A percentile compares a stretch with the other conserved stretches of the same genome.
Evolutionary conservation across 2,329 filamentous ascomycete species (phyloP).

Genomic region (Neonectria coccinea): DNA sequence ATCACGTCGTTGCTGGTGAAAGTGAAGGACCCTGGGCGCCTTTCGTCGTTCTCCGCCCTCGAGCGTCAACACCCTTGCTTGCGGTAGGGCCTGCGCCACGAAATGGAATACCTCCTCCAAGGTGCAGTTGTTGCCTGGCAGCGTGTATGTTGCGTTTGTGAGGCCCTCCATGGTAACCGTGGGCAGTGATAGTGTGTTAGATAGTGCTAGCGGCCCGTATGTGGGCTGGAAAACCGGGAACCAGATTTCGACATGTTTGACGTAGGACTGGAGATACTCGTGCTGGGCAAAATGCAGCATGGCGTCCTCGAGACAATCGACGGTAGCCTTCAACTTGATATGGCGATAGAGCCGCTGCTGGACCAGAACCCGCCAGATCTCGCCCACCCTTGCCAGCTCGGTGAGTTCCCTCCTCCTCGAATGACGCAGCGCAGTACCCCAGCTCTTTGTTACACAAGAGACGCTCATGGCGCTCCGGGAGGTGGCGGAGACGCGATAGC

Average conservation of each 20-base stretch:
- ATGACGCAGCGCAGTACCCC: constrained; percentile 74
- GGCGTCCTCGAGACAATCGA: constrained; percentile 70
- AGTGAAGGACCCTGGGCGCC: constrained; percentile 71
- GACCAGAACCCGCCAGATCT: constrained; percentile 74
- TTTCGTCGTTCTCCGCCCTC: constrained; percentile 84
- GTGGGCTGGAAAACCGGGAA: constrained; percentile 78
- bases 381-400: constrained; percentile 71
- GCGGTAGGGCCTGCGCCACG: constrained; percentile 68
- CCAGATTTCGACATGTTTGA: constrained; percentile 82
- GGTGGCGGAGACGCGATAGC: constrained; percentile 72
- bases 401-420: constrained; percentile 75
- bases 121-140: constrained; percentile 75
- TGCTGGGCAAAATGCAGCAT: constrained; percentile 69
- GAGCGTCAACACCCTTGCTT: constrained; percentile 74
- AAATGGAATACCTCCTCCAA: constrained; percentile 77
- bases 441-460: constrained; percentile 66
- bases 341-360: constrained; percentile 80
- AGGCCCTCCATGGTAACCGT: constrained; percentile 67
- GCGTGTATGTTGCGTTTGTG: constrained; percentile 68
- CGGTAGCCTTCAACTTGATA: constrained; percentile 79
- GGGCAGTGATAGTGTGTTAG: constrained; percentile 60
- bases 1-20: constrained; percentile 40
- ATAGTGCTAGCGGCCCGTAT: constrained; percentile 56
- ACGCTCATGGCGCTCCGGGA: constrained; percentile 67
- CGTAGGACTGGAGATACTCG: constrained; percentile 70